Evolutionary conservation across 1,139 yeast species (phyloP), one percentile per base, ranked within the genome.

Genomic region (Zygosaccharomyces sapae): DNA sequence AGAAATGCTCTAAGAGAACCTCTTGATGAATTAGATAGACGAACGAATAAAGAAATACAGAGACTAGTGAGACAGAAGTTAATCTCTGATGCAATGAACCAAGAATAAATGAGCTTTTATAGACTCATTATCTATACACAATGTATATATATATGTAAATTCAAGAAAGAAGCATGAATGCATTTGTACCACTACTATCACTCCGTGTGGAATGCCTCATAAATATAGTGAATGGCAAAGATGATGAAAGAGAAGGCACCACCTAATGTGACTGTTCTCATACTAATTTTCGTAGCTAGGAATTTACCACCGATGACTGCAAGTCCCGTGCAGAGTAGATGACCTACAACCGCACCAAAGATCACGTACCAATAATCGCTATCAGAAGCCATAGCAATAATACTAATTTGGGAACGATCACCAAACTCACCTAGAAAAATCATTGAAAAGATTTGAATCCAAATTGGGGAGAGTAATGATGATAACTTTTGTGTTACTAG

Each of bases 361-460:
- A 92, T 87, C 42, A 90, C 96, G 61, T 76, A 76, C 92, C 95
- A 83, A 70, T 88, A 92, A 66, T 89, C 87, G 33, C 89, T 83
- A 34, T 97, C 97, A 1, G 98, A 96, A 42, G 97, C 97, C 95
- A 92, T 86, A 45, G 98, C 98, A 61, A 92, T 89, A 37, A 97
- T 94, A 33, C 97, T 96, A 46, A 92, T 88, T 70, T 92, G 99
- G 10, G 97, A 89, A 62, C 98, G 81, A 68, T 92, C 99, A 43
- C 99, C 99, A 95, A 97, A 89, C 71, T 92, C 99, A 49, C 97
- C 98, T 48, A 92, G 73, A 66, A 94, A 94, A 1, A 96, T 88
- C 97, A 94, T 90, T 46, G 83, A 81, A 65, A 92, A 92, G 4
- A 92, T 94, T 70, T 92, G 97, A 57, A 90, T 85, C 90, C 96